These are phyloP conservation scores for Lodderomyces pseudojiufengensis DNA, from an alignment of 1,139 yeast genomes.

Conservation along the genomic window DNA sequence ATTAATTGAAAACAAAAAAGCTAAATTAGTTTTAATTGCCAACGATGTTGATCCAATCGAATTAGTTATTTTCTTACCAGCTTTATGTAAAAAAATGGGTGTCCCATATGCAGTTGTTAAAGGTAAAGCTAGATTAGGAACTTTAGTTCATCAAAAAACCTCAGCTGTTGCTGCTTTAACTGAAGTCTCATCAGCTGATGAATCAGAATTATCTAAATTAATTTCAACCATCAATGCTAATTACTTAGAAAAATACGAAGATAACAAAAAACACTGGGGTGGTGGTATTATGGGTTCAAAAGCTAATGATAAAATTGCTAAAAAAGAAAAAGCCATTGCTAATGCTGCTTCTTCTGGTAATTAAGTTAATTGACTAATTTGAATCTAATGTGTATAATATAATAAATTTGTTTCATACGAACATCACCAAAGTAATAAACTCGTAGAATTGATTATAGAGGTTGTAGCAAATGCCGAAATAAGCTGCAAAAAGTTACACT, in stretches of 20 bases:
- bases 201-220: constrained; percentile 88
- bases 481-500: background rate
- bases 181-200: constrained; percentile 91
- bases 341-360: constrained; percentile 7
- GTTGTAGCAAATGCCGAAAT: background rate
- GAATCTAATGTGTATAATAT: constrained; percentile 1
- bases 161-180: constrained; percentile 96
- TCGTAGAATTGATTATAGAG: too few species aligned
- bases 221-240: constrained; percentile 89
- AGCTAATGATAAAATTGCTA: constrained; percentile 68
- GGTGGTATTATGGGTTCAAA: constrained; percentile 97
- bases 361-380: background rate
- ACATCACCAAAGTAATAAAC: too few species aligned
- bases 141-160: constrained; percentile 95
- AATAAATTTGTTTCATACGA: too few species aligned
- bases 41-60: constrained; percentile 99
- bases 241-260: constrained; percentile 91
- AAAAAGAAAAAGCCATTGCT: constrained; percentile 42
- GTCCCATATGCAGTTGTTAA: constrained; percentile 97
- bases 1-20: constrained; percentile 95
- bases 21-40: constrained; percentile 93
- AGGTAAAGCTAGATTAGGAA: constrained; percentile 98
- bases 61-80: constrained; percentile 93
- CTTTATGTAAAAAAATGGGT: constrained; percentile 99
- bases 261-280: constrained; percentile 98